Percentiles rank a stretch among this genome's conserved stretches.
Conservation (phyloP, 257 asterid species). For the Ophiorrhiza pumila region DNA sequence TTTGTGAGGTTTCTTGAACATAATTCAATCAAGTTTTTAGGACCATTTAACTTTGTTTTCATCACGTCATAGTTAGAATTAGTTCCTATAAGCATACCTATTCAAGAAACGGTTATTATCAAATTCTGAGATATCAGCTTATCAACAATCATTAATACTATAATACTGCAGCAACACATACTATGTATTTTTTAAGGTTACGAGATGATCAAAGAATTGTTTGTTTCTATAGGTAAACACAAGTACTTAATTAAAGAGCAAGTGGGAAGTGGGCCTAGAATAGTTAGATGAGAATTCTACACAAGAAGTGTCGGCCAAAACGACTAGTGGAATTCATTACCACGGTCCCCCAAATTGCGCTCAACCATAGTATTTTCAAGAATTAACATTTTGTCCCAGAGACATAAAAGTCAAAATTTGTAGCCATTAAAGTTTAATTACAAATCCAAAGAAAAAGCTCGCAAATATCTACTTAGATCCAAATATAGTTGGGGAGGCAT, state of each 20-base stretch:
- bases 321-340: conserved; percentile 25
- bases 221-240: not conserved
- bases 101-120: not conserved
- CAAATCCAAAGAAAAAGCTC: no score
- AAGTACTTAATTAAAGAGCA: not conserved
- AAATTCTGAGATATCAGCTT: not conserved
- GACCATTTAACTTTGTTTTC: not conserved
- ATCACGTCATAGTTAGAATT: not conserved
- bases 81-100: not conserved
- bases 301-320: conserved; percentile 23
- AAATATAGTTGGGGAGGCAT: no score
- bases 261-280: conserved; percentile 5
- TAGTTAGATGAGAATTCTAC: conserved; percentile 10
- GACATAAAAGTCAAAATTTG: no score
- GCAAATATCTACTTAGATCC: no score
- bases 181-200: not conserved
- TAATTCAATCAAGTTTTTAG: not conserved
- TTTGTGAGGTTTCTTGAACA: not conserved
- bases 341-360: conserved; percentile 28
- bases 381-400: not conserved
- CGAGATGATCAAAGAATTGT: not conserved
- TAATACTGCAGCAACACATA: not conserved
- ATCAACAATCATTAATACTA: not conserved
- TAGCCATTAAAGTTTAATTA: no score
- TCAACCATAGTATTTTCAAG: conserved; percentile 20